These are phyloP conservation scores for Termitomyces sp. DNA, from an alignment of 1,284 basidiomycete species.

Conservation along the genomic window DNA sequence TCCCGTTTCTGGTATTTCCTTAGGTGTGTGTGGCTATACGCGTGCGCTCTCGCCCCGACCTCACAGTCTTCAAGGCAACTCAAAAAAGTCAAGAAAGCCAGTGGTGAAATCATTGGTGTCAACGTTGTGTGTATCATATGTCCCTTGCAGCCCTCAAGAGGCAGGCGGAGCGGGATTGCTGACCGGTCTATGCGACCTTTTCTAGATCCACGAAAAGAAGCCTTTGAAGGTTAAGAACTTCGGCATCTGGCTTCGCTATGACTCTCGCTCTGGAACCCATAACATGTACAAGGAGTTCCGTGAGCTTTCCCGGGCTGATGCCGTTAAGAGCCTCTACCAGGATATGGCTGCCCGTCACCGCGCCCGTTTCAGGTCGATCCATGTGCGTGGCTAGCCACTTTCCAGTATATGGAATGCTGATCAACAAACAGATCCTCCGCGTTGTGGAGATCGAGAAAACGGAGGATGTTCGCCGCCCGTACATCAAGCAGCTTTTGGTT, in stretches of 20 bases:
- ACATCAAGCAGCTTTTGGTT: slow-evolving; percentile 94
- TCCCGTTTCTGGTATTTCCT: slow-evolving; percentile 99
- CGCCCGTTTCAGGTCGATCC: slow-evolving; percentile 98
- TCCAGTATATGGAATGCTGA: slow-evolving; percentile 10
- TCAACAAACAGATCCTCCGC: slow-evolving; percentile 70
- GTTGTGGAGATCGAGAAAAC: slow-evolving; percentile 92
- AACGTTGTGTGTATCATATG: slow-evolving; percentile 79
- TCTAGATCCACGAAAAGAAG: slow-evolving; percentile 93
- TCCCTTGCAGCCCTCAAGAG: slow-evolving; percentile 82
- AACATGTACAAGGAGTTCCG: slow-evolving; percentile 99
- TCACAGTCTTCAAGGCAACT: slow-evolving; percentile 60
- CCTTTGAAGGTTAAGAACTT: slow-evolving; percentile 99
- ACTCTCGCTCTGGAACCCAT: slow-evolving; percentile 96
- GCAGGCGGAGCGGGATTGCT: slow-evolving; percentile 75
- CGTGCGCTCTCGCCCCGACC: background rate
- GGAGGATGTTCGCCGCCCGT: slow-evolving; percentile 88
- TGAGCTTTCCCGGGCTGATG: slow-evolving; percentile 90
- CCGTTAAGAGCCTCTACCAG: slow-evolving; percentile 97
- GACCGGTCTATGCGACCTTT: slow-evolving; percentile 31
- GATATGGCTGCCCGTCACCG: slow-evolving; percentile 99
- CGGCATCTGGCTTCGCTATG: slow-evolving; percentile 99
- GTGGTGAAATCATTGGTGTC: slow-evolving; percentile 97
- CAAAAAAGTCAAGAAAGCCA: slow-evolving; percentile 99
- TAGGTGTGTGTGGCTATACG: slow-evolving; percentile 46
- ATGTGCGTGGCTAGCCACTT: slow-evolving; percentile 52